phyloP scores from a whole-genome alignment of 208 protist genomes.

The Trypanosoma congolense region DNA sequence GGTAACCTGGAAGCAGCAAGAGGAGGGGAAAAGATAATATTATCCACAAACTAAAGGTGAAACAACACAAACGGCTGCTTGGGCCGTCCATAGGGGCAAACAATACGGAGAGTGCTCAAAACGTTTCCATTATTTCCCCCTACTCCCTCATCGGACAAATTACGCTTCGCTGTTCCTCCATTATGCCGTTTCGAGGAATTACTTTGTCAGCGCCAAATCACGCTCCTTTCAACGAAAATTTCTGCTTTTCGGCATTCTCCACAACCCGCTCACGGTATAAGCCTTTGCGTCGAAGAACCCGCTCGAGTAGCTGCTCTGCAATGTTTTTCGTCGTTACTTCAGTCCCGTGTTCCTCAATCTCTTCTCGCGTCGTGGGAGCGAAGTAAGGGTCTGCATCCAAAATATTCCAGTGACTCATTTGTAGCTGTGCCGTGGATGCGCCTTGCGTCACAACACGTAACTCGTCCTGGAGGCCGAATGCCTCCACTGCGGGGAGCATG shows the following conservation, averaged over 20 bases:
- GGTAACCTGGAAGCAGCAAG: too few relatives aligned
- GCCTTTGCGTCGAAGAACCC: constrained; percentile 82
- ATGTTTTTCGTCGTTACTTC: constrained; percentile 87
- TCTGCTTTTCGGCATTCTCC: constrained; percentile 86
- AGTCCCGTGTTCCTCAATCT: constrained; percentile 93
- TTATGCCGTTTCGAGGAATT: not conserved
- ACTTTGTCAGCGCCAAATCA: constrained; percentile 16
- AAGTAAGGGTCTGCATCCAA: constrained; percentile 96
- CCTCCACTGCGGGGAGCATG: constrained; percentile 94
- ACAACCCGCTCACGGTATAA: constrained; percentile 80
- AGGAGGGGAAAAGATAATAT: too few relatives aligned
- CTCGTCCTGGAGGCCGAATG: constrained; percentile 96
- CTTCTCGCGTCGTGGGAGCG: constrained; percentile 95
- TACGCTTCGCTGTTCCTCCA: too few relatives aligned
- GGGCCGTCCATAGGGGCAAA: too few relatives aligned
- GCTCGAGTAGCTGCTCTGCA: constrained; percentile 76
- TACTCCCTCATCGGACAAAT: too few relatives aligned
- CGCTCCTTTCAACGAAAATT: constrained; percentile 86
- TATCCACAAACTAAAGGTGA: too few relatives aligned
- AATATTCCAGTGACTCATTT: constrained; percentile 92
- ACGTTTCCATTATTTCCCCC: too few relatives aligned
- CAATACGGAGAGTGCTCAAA: too few relatives aligned
- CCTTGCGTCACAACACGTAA: constrained; percentile 93
- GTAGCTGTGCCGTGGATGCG: constrained; percentile 93
- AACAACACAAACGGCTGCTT: too few relatives aligned